Conservation (phyloP, 2,329 filamentous ascomycete genomes). For the Colletotrichum sp. region DNA sequence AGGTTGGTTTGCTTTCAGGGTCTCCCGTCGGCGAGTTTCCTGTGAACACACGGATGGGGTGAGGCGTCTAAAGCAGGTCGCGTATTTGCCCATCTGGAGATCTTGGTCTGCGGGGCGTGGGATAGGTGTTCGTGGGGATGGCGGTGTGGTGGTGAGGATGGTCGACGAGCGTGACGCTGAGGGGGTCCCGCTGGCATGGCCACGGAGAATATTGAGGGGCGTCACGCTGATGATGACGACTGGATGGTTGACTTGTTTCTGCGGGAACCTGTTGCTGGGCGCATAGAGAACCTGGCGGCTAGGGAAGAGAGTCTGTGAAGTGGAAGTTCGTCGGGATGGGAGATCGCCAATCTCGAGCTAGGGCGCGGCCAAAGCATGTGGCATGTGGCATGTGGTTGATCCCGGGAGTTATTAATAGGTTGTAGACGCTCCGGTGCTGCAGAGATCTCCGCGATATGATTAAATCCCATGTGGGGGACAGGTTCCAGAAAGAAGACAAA, state of each 20-base stretch:
- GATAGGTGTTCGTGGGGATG: neutral
- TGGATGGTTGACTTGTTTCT: neutral
- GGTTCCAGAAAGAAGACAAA: conserved; percentile 11
- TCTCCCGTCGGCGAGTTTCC: neutral
- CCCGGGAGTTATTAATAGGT: conserved; percentile 23
- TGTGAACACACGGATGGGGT: conserved; percentile 13
- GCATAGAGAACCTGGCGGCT: conserved; percentile 1
- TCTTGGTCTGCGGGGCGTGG: neutral
- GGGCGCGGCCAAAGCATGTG: neutral
- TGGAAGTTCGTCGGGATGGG: neutral
- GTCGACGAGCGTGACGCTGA: conserved; percentile 15
- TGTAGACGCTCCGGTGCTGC: neutral
- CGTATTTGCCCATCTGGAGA: conserved; percentile 8
- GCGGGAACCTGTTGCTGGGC: conserved; percentile 1
- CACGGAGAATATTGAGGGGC: neutral
- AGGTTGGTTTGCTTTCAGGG: neutral
- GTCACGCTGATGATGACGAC: neutral
- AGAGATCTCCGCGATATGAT: neutral
- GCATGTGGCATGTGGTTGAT: neutral
- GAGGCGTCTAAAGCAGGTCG: conserved; percentile 6
- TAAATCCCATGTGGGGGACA: neutral
- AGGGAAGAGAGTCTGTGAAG: neutral
- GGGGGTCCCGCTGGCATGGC: neutral
- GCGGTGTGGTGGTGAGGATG: neutral
- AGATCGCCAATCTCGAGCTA: neutral